Evolutionary conservation across 1,139 yeast genomes (phyloP).

Genomic region (Kodamaea suecica): DNA sequence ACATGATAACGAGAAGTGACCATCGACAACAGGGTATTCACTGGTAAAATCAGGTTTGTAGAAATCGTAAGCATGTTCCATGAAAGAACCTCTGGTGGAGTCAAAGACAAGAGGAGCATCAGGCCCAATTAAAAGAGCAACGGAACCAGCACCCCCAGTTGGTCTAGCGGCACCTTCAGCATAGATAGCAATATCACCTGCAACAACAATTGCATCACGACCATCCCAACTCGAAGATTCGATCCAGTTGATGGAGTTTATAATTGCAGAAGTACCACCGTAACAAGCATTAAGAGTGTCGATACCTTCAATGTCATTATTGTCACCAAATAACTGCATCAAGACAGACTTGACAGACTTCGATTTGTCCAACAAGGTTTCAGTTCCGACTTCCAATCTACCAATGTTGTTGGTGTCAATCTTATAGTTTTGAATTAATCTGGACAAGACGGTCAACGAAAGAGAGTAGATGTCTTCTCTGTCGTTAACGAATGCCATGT

Average conservation of each 20-base stretch:
- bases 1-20: slow-evolving; percentile 92
- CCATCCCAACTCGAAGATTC: slow-evolving; percentile 99
- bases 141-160: slow-evolving; percentile 99
- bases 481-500: slow-evolving; percentile 96
- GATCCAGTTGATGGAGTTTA: slow-evolving; percentile 93
- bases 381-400: slow-evolving; percentile 98
- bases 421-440: slow-evolving; percentile 73
- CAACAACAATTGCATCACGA: slow-evolving; percentile 93
- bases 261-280: slow-evolving; percentile 95
- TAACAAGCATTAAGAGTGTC: slow-evolving; percentile 98
- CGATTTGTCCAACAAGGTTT: slow-evolving; percentile 93
- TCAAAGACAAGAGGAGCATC: slow-evolving; percentile 97
- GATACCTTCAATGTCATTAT: slow-evolving; percentile 91
- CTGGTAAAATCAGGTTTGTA: slow-evolving; percentile 96
- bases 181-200: slow-evolving; percentile 97
- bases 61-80: slow-evolving; percentile 97
- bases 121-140: slow-evolving; percentile 93
- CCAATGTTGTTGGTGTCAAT: slow-evolving; percentile 83
- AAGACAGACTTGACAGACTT: slow-evolving; percentile 94
- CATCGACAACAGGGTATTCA: slow-evolving; percentile 97
- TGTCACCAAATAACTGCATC: slow-evolving; percentile 90
- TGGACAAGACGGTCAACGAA: slow-evolving; percentile 77
- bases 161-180: slow-evolving; percentile 98
- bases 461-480: slow-evolving; percentile 96
- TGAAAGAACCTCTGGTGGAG: slow-evolving; percentile 79